These are phyloP conservation scores for Cladophialophora carrionii DNA, from an alignment of 2,329 filamentous ascomycete genomes.

Conservation along the genomic window DNA sequence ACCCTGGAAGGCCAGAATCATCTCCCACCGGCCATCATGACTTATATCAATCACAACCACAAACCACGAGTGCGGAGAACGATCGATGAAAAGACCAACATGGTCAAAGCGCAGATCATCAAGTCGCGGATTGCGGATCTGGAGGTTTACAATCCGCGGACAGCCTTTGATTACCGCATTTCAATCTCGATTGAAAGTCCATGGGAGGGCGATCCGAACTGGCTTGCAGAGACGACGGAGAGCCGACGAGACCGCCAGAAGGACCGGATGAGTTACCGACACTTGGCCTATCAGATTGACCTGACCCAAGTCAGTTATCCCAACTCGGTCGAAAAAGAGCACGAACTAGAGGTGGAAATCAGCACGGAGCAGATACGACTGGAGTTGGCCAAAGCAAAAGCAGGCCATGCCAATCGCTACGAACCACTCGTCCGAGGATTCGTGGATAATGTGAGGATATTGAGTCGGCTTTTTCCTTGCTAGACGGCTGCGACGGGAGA, in stretches of 20 bases:
- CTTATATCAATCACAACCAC: constrained; percentile 62
- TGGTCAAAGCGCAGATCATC: constrained; percentile 79
- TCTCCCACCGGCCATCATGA: constrained; percentile 67
- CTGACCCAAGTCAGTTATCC: constrained; percentile 79
- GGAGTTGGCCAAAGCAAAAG: constrained; percentile 49
- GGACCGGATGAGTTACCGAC: constrained; percentile 87
- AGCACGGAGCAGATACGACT: constrained; percentile 51
- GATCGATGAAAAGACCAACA: constrained; percentile 68
- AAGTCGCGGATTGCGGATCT: constrained; percentile 87
- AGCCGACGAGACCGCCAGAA: constrained; percentile 70
- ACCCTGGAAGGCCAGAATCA: constrained; percentile 61
- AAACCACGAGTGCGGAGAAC: constrained; percentile 65
- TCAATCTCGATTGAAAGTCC: constrained; percentile 94
- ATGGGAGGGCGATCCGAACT: constrained; percentile 70
- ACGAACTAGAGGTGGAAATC: constrained; percentile 56
- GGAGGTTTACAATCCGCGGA: constrained; percentile 78
- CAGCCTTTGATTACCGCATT: constrained; percentile 84
- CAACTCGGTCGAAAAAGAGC: constrained; percentile 49
- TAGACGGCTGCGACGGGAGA: constrained; percentile 7
- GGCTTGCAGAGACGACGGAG: constrained; percentile 52
- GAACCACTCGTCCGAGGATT: constrained; percentile 54
- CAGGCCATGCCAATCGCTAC: constrained; percentile 48
- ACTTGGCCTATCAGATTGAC: constrained; percentile 86
- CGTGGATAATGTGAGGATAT: constrained; percentile 53
- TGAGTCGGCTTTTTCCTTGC: constrained; percentile 43